Evolutionary conservation across 192 early-diverging fungal species (phyloP), one percentile per base, ranked within the genome.

Genomic region (Umbelopsis ramanniana): DNA sequence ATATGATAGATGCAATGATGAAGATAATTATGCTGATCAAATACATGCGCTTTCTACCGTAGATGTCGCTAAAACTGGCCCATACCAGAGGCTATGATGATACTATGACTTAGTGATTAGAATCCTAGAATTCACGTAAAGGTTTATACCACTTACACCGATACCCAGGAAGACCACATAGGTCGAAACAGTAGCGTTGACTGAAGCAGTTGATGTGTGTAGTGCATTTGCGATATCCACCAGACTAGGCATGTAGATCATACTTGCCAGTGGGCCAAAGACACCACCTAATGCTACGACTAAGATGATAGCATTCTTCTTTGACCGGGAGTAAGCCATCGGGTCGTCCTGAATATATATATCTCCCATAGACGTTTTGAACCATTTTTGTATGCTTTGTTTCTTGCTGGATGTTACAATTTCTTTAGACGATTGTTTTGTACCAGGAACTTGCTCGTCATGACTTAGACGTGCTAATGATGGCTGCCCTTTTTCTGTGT

Each of bases 191-290:
- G 70, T 71, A 11, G 35, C 70, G 45, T 60, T 71, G 54, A 71
- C 70, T 23, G 70, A 43, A 5, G 70, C 52, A 46, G 45, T 33
- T 19, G 29, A 29, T 43, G 70, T 71, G 52, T 60, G 45, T 15
- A 71, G 26, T 11, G 53, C 37, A 45, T 46, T 40, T 46, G 55
- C 55, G 15, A 71, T 54, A 46, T 53, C 24, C 11, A 71, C 37
- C 5, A 71, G 40, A 63, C 70, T 54, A 11, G 70, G 70, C 70
- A 71, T 71, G 40, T 71, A 71, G n/a, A 71, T 71, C 70, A 71
- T 71, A 33, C 52, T 55, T 19, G 52, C 45, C 2, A 71, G 37
- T 1, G 70, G 70, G 6, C 70, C 70, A 71, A 53, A 47, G 22
- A 71, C n/a, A 23, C 70, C 70, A 10, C 70, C 26, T 12, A 71